Evolutionary conservation across 1,139 yeast species (phyloP), one percentile per base, ranked within the genome.

Genomic region (Debaryomycetaceae sp.): DNA sequence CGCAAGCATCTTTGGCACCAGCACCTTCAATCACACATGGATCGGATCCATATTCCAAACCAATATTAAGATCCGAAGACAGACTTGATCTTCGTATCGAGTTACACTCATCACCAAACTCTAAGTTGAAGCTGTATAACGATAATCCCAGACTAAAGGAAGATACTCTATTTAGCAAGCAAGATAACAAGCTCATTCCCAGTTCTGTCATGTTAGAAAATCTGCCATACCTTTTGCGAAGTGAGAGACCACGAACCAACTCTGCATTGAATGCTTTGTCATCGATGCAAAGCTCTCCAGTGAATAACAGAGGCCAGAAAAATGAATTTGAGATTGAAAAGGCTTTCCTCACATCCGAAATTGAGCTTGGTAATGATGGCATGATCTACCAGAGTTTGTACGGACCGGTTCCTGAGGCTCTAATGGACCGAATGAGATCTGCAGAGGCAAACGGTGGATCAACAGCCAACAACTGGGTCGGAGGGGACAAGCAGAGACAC

Each of bases 291-390:
- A 47, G 50, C 22, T 48, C 55, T 5, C 56, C 55, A 3, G 34
- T 37, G 5, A 42, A 26, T 4, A 36, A 41, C 5, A 33, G 37
- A 26, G 35, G 42, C 18, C 43, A 36, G 15, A 35, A 36, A 14
- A 42, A 44, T 17, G 46, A 43, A n/a, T 32, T 51, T 29, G 58
- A 50, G 31, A 50, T 56, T 9, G 61, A 57, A 35, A 37, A 46
- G 14, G 59, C 55, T 5, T 53, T 54, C 32, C 36, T 55, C 18
- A 55, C 56, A n/a, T 50, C 58, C 7, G 61, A 57, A 24, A 36
- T 17, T 9, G 35, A 34, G 6, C 50, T 44, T 22, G 49, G 41
- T 6, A 39, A 43, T 31, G 42, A 44, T 17, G 50, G 46, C 34
- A 42, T 42, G 24, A 37, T 49, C 11, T 49, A 46, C 33, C 33